Evolutionary conservation across 140 eudicot species (phyloP), one percentile per base, ranked within the genome.

Genomic region (Oenanthe javanica): DNA sequence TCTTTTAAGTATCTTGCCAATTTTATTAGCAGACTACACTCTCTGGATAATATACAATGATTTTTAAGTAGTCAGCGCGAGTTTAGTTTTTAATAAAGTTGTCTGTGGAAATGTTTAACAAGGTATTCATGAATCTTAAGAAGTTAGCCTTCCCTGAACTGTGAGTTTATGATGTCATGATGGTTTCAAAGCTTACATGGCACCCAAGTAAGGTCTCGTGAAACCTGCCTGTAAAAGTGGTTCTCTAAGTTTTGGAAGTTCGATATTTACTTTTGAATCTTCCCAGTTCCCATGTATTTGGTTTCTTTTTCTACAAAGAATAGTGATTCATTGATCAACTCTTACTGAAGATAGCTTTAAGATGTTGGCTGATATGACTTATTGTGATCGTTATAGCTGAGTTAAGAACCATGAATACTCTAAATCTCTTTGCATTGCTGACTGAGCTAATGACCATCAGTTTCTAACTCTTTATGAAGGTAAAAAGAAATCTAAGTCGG

Each of bases 401-500:
- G 19, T 3, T 66, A 31, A 66, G 75, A 36, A 15, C 23, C 75
- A 70, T 16, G 15, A 9, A 9, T 66, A 9, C 42, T 23, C 45
- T 31, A 11, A 25, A 31, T 66, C 1, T 66, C 72, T 10, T 27
- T 12, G 9, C 72, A 27, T 66, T 43, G 15, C 75, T 43, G 15
- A 40, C 25, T 72, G 27, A 72, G 74, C 63, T 81, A 50, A 83
- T 82, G 9, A 46, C 70, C 74, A 77, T 50, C 1, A 11, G 96
- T 94, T 82, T 81, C 11, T 75, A 63, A 61, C 3, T 21, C 2
- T 79, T 77, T 50, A 67, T 82, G 72, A 75, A 95, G 97, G 92
- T 85, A 87, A 74, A 78, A 95, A 63, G 89, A 95, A 88, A 79
- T 82, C 91, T 27, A 93, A 89, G 78, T 82, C 93, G 5, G 92